Base-by-base conservation (phyloP, 768 basidiomycete species). In the Cantharellus anzutake region DNA sequence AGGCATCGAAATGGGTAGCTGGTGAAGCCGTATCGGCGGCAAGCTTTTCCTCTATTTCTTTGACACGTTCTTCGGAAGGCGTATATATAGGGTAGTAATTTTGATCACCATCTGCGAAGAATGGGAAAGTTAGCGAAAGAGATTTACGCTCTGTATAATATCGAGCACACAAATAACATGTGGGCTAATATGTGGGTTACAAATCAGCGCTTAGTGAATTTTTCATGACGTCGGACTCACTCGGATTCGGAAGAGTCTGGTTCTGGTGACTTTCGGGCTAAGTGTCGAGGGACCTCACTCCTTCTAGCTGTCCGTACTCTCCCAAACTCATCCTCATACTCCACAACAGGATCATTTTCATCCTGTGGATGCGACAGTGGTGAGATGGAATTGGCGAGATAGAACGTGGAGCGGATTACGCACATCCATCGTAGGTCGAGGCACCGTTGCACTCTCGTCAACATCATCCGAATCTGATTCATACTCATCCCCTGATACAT, bases 301-400 rank as follows among this genome's bases (percentile, higher is more conserved):
- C 78, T 77, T 57, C 74, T 76, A 16, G 77, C 79, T 0, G 78
- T 84, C 61, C 86, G 74, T 42, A 79, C 64, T n/a, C 89, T 80
- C 41, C 88, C 88, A 66, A 87, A 88, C 66, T 91, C 89, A 63
- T 92, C 89, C 67, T 84, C 80, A 61, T 89, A 90, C 68, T 91
- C 89, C 3, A 90, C 75, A 39, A 89, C 71, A 5, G 86, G 86
- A 64, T 91, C 87, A 60, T 81, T 75, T 34, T 57, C 62, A 58
- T 60, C 35, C 11, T 55, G 29, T 29, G 20, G 20, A 29, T 29
- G 20, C 20, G 20, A 29, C 20, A 29, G 20, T 29, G 20, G 20
- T 39, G 16, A 41, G 3, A 57, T 34, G 34, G 57, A 7, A 4
- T 20, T 4, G 16, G 7, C 11, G 48, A 20, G n/a, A 55, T 42